Base-by-base conservation (phyloP, 1,139 yeast species). In the Suhomyces bolitotheri region DNA sequence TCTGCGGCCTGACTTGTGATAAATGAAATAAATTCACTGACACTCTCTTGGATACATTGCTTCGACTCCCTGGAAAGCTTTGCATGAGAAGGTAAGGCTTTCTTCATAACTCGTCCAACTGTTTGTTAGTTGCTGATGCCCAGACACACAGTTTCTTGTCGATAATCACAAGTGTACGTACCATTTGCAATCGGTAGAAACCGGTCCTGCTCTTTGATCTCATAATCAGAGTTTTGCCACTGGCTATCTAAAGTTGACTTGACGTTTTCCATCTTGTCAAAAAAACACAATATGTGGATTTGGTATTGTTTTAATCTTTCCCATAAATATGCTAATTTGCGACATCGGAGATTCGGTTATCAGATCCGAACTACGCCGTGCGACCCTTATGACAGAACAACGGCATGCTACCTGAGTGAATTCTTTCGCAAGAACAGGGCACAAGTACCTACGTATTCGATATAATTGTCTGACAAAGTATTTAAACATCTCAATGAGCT, bases 111-210 rank as follows among this genome's bases (percentile, higher is more conserved):
- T 34, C 76, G 40, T 25, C 35, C 54, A 29, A 48, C 52, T 48
- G 31, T 5, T 2, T 4, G 46, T 43, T 39, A 41, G 46, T 43
- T 17, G 6, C 6, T 17, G 6, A 8, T 17, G 7, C 8, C 20
- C 8, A 8, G 7, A 8, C 20, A 17, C 6, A 17, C 20, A 17
- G 7, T 8, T 6, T 17, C 8, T 17, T 7, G 20, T 8, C 6
- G 6, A 17, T 17, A 17, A 15, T 20, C 22, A 5, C 2, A 9
- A 4, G 2, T 12, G 7, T 21, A 46, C 58, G 5, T 54, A 66
- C 72, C 95, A 50, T 87, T 88, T 33, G 95, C 95, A 49, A 88
- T 83, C 13, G 96, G 96, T 16, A 87, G 68, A 77, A 83, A 84
- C 45, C 94, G 68, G 52, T 85, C 94, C 53, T 85, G 95, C 50